A percentile compares a stretch with the other conserved stretches of the same genome.
These are phyloP conservation scores for Amniculicola lignicola DNA, from an alignment of 495 filamentous ascomycete genomes.

Conservation along the genomic window DNA sequence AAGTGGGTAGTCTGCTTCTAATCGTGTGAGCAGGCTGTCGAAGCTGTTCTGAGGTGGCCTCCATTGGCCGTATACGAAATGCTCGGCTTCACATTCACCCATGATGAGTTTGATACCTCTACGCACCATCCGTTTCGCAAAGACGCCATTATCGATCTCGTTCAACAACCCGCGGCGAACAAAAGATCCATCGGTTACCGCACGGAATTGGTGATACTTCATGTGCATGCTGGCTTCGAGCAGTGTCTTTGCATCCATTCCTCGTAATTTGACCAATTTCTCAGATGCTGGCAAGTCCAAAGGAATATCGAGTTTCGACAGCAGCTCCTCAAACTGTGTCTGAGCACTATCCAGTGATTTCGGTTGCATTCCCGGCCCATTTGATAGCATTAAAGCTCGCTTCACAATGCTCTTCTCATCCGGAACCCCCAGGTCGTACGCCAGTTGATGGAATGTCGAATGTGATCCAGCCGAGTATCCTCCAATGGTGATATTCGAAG, in stretches of 20 bases:
- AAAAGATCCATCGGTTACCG: slow-evolving; percentile 51
- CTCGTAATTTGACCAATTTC: slow-evolving; percentile 50
- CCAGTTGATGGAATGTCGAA: slow-evolving; percentile 54
- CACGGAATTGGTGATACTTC: slow-evolving; percentile 53
- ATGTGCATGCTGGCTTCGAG: slow-evolving; percentile 45
- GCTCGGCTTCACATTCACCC: slow-evolving; percentile 57
- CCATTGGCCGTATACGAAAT: slow-evolving; percentile 50
- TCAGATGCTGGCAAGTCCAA: slow-evolving; percentile 40
- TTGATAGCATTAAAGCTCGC: slow-evolving; percentile 54
- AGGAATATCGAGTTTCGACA: slow-evolving; percentile 49
- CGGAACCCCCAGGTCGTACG: slow-evolving; percentile 53
- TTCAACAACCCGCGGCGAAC: slow-evolving; percentile 47
- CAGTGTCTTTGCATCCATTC: slow-evolving; percentile 41
- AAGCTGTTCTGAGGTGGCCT: slow-evolving; percentile 40
- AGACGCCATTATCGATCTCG: slow-evolving; percentile 49
- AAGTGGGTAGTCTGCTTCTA: slow-evolving; percentile 54
- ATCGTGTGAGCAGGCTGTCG: slow-evolving; percentile 43
- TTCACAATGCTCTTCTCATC: slow-evolving; percentile 44
- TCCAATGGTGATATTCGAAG: slow-evolving; percentile 41
- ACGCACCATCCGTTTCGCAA: slow-evolving; percentile 44
- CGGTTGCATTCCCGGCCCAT: slow-evolving; percentile 56
- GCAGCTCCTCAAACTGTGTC: slow-evolving; percentile 55
- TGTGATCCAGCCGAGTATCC: slow-evolving; percentile 44
- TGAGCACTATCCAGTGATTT: slow-evolving; percentile 50
- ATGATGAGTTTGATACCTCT: slow-evolving; percentile 52